Evolutionary conservation across 2,329 filamentous ascomycete genomes (phyloP), one percentile per base, ranked within the genome.

Genomic region (Neonectria magnoliae): DNA sequence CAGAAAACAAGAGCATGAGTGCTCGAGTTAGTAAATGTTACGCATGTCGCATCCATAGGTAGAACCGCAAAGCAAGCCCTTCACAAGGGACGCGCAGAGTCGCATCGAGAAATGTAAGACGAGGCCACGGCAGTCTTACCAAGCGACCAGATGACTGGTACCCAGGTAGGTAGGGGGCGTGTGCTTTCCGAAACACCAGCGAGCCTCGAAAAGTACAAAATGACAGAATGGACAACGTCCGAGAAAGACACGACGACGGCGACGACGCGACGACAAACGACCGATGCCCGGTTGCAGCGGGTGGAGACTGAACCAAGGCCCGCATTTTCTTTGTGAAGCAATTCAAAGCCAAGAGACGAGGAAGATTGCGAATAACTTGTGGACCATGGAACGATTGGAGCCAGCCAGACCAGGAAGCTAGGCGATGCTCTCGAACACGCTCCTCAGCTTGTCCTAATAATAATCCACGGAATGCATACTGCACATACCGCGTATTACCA

Each of bases 381-480:
- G 29, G 29, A 47, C 31, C 45, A 31, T 31, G 45, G 45, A 22
- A 36, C 45, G 25, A 25, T 5, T 6, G 25, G 25, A 25, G 25
- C 25, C 25, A 25, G 25, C 29, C 27, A 51, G 29, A 20, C 47
- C 27, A 51, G 47, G n/a, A 11, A 31, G 16, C 47, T 41, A 41
- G 16, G 33, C 33, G 13, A 36, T 20, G 48, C 48, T 51, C 48
- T 51, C 29, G 48, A 51, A 33, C 48, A 51, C 48, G 48, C 22
- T 51, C 48, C 29, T 51, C 27, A 51, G 27, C 48, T n/a, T 51
- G 48, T 29, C 48, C 48, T 31, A 51, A 51, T 33, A 51, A 51
- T 51, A 51, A 51, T 51, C 29, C 48, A 25, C 25, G 25, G 6
- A 25, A 25, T 25, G 25, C 5, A 1, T 25, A 25, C 25, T 25